Base-by-base conservation (phyloP, 1,139 yeast genomes). In the Blastobotrys serpentis region DNA sequence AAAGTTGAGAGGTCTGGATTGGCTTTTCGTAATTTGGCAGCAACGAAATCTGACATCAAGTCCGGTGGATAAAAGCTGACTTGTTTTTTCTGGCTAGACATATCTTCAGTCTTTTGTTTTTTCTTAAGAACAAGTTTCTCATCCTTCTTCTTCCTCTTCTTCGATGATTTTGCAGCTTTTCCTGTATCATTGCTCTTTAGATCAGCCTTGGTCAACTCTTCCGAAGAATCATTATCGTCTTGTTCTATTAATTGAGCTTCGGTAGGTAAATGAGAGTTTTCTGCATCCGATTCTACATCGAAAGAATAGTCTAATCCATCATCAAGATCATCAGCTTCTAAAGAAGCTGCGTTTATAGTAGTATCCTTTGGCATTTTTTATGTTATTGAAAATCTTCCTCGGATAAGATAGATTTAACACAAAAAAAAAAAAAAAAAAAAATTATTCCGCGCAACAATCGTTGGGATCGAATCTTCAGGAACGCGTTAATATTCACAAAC, bases 291-390 rank as follows among this genome's bases (percentile, higher is more conserved):
- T 26, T 63, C 67, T 18, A 59, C 64, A 18, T 74, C 82, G 25
- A 76, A 71, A 1, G 72, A 72, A 60, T 81, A 82, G 13, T 71
- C 83, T 41, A 84, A 72, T 1, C 86, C 87, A 62, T 84, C 90
- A 47, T 82, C 86, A 43, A 84, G 69, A 52, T 82, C 88, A 60
- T 84, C 90, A 6, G 65, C 38, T 11, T 16, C 38, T 13, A 17
- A 17, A 13, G 38, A 75, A 8, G 59, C 66, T 10, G 51, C 47
- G 33, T 26, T 41, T 33, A 42, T 40, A 45, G 38, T 25, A 11
- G 11, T 7, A 25, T 7, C 16, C n/a, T 14, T 30, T 14, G 34
- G 11, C 38, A 17, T 33, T 14, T 5, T 30, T 30, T n/a, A 30
- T 30, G 16, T 6, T 30, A 30, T 30, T 25, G 7, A 7, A 11